Base-by-base conservation (phyloP, 2,329 filamentous ascomycete genomes). In the Hypomyces perniciosus region DNA sequence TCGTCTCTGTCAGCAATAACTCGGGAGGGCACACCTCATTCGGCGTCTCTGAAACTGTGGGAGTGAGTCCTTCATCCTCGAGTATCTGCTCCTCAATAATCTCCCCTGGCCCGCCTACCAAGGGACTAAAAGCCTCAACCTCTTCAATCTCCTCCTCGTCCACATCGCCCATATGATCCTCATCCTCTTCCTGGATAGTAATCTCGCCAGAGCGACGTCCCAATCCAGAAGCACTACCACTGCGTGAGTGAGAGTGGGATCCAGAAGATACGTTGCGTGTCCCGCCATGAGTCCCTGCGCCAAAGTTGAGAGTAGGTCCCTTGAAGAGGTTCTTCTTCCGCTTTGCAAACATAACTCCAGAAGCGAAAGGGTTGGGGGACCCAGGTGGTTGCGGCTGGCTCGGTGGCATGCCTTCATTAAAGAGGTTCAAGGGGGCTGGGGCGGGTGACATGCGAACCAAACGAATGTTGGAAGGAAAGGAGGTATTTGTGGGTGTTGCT, bases 391-490 rank as follows among this genome's bases (percentile, higher is more conserved):
- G 64, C 45, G 33, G 60, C 34, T 65, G 68, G 20, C 63, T 65
- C 26, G 69, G 67, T 1, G 79, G 76, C 69, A 81, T 77, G 12
- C 74, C 75, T 61, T 85, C 82, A 54, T 82, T 82, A 59, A 81
- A 84, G 8, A 76, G 62, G 33, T 69, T 73, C 26, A 80, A 62
- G 0, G 78, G 69, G 10, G 78, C 71, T 0, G 77, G 69, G 8
- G 77, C 72, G 0, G 78, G 70, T 2, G 78, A 73, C 1, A 76
- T 73, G 30, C 90, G 82, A 1, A 92, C 88, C 9, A 96, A 75
- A 3, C 92, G 85, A 53, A 96, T 88, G 58, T 91, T 95, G 46
- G 84, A 88, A 0, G 92, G 91, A 61, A 97, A 95, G 1, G 81
- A 73, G 12, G 77, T 75, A 3, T 79, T 72, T 0, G 86, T 91